phyloP scores from a whole-genome alignment of 495 filamentous ascomycete species.

The Corynascus novoguineensis region DNA sequence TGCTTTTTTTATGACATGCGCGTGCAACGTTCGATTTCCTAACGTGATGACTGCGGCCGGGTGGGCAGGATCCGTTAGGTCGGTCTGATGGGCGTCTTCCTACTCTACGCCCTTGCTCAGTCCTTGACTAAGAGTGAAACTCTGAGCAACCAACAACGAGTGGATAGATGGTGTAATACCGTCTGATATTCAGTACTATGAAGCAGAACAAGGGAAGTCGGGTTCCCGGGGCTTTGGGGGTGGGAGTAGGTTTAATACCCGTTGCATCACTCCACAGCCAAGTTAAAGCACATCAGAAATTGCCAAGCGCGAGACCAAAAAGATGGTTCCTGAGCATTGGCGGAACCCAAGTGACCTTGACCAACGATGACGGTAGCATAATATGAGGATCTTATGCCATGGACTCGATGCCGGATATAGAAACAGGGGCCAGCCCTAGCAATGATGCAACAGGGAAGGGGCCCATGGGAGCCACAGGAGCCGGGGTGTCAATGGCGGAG shows the following conservation, averaged over 20 bases:
- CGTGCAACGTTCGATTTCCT: slow-evolving; percentile 5
- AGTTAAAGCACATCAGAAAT: slow-evolving; percentile 44
- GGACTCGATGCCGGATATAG: slow-evolving; percentile 48
- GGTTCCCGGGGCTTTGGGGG: slow-evolving; percentile 19
- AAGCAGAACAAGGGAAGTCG: slow-evolving; percentile 18
- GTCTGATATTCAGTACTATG: slow-evolving; percentile 45
- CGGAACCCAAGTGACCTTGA: slow-evolving; percentile 41
- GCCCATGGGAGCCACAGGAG: slow-evolving; percentile 35
- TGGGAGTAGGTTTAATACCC: slow-evolving; percentile 41
- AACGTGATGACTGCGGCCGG: slow-evolving; percentile 3
- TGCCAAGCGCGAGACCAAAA: slow-evolving; percentile 39
- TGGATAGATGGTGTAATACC: slow-evolving; percentile 45
- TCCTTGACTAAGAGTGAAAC: slow-evolving; percentile 27
- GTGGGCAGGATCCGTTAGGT: neutral
- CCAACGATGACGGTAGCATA: slow-evolving; percentile 50
- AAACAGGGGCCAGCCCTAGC: slow-evolving; percentile 41
- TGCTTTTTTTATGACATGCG: slow-evolving; percentile 28
- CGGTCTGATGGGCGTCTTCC: neutral
- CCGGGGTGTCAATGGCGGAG: slow-evolving; percentile 21
- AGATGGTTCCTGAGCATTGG: slow-evolving; percentile 44
- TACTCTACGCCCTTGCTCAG: slow-evolving; percentile 26
- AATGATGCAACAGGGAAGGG: slow-evolving; percentile 44
- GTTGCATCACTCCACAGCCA: slow-evolving; percentile 31
- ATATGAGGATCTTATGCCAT: slow-evolving; percentile 55
- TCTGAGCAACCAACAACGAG: slow-evolving; percentile 31